These are phyloP conservation scores for Aspergillus ruber DNA, from an alignment of 2,329 filamentous ascomycete species.

Conservation along the genomic window DNA sequence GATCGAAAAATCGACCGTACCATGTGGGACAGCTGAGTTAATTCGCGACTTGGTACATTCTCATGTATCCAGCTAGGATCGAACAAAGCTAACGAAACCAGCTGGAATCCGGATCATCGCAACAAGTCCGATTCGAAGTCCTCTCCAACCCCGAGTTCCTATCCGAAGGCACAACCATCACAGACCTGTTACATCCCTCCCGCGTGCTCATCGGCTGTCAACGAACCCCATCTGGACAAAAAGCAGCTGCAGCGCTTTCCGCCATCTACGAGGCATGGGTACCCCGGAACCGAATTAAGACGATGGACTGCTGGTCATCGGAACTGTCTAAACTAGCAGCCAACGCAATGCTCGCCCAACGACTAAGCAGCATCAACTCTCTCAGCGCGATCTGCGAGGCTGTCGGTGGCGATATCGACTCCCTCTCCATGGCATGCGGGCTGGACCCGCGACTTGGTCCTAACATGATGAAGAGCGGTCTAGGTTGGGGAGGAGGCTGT, in stretches of 20 bases:
- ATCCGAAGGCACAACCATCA: slow-evolving; percentile 68
- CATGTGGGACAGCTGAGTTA: slow-evolving; percentile 64
- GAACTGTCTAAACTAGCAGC: slow-evolving; percentile 73
- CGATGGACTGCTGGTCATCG: slow-evolving; percentile 68
- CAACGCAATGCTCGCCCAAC: slow-evolving; percentile 73
- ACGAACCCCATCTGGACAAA: slow-evolving; percentile 52
- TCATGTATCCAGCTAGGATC: not conserved
- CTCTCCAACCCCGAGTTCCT: slow-evolving; percentile 78
- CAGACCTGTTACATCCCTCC: slow-evolving; percentile 63
- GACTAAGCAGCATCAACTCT: slow-evolving; percentile 73
- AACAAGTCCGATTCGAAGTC: slow-evolving; percentile 63
- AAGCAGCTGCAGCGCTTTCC: slow-evolving; percentile 58
- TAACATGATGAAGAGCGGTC: slow-evolving; percentile 64
- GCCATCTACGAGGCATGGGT: slow-evolving; percentile 67
- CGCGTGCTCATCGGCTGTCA: slow-evolving; percentile 68
- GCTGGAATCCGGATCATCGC: slow-evolving; percentile 37
- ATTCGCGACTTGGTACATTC: slow-evolving; percentile 59
- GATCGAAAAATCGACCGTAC: slow-evolving; percentile 76
- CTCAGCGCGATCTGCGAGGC: slow-evolving; percentile 71
- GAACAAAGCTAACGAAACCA: slow-evolving; percentile 1
- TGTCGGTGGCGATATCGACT: slow-evolving; percentile 65
- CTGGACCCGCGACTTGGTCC: slow-evolving; percentile 65
- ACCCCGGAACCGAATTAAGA: slow-evolving; percentile 58
- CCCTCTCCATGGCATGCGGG: slow-evolving; percentile 62
- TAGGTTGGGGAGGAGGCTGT: slow-evolving; percentile 73